These are phyloP conservation scores for Tulasnella sp. DNA, from an alignment of 768 basidiomycete genomes.

Conservation along the genomic window DNA sequence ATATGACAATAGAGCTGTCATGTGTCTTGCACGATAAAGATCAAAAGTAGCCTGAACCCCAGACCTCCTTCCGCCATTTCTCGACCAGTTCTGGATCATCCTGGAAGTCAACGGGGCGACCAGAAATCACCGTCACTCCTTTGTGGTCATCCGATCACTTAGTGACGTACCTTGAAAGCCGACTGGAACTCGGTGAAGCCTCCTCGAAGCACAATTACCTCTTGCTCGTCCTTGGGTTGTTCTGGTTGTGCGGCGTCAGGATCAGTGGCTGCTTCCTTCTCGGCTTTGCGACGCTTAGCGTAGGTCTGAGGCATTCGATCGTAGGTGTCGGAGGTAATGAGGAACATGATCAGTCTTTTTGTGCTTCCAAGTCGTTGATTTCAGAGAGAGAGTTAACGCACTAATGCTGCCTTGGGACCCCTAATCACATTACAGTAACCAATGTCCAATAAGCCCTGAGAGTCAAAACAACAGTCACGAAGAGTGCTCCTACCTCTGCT, in stretches of 20 bases:
- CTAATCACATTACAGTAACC: slow-evolving; percentile 45
- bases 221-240: slow-evolving; percentile 51
- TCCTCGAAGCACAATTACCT: slow-evolving; percentile 67
- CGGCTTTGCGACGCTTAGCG: slow-evolving; percentile 56
- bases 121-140: neutral
- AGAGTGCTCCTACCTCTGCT: slow-evolving; percentile 61
- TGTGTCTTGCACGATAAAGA: neutral
- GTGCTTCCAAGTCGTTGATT: too few species aligned
- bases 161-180: slow-evolving; percentile 47
- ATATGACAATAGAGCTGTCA: too few species aligned
- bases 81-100: slow-evolving; percentile 72
- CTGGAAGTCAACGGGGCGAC: slow-evolving; percentile 43
- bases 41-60: slow-evolving; percentile 28
- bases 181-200: slow-evolving; percentile 75
- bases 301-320: slow-evolving; percentile 52
- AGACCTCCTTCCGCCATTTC: slow-evolving; percentile 59
- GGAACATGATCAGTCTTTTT: neutral
- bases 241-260: slow-evolving; percentile 41
- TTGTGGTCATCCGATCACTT: too few species aligned
- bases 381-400: slow-evolving; percentile 44
- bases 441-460: neutral
- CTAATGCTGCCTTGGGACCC: slow-evolving; percentile 77
- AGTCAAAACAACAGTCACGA: neutral
- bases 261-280: slow-evolving; percentile 45
- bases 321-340: neutral